Evolutionary conservation across 2,329 filamentous ascomycete species (phyloP).

Genomic region (Ascochyta fabae): DNA sequence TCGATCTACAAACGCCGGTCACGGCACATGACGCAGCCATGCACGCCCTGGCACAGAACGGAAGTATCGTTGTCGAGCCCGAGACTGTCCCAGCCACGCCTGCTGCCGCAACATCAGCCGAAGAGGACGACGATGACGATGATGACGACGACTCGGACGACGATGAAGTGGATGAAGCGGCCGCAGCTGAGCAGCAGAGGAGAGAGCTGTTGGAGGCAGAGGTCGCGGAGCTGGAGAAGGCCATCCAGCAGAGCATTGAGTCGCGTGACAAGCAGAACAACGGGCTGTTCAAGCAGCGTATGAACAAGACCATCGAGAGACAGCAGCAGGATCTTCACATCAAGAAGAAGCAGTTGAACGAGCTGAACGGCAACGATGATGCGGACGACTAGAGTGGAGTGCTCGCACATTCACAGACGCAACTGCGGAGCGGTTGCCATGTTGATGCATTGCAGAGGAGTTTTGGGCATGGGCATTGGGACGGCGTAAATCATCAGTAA

Average conservation of each 20-base stretch:
- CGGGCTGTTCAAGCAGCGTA: slow-evolving; percentile 57
- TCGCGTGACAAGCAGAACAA: slow-evolving; percentile 55
- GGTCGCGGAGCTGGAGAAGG: slow-evolving; percentile 61
- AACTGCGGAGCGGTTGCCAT: not conserved
- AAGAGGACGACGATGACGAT: slow-evolving; percentile 54
- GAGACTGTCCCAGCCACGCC: slow-evolving; percentile 44
- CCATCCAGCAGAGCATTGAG: slow-evolving; percentile 53
- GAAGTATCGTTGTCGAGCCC: slow-evolving; percentile 35
- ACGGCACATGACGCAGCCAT: slow-evolving; percentile 47
- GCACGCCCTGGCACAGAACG: slow-evolving; percentile 43
- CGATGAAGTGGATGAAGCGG: slow-evolving; percentile 58
- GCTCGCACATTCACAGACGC: not conserved
- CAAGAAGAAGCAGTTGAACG: slow-evolving; percentile 57
- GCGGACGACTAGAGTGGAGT: slow-evolving; percentile 5
- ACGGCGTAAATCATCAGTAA: not conserved
- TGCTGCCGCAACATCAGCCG: slow-evolving; percentile 43
- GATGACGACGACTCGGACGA: slow-evolving; percentile 52
- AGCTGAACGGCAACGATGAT: slow-evolving; percentile 35
- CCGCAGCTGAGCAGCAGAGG: slow-evolving; percentile 54
- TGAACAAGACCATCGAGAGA: slow-evolving; percentile 57
- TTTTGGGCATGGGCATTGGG: slow-evolving; percentile 8
- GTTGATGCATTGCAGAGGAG: slow-evolving; percentile 11
- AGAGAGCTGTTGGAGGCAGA: slow-evolving; percentile 58
- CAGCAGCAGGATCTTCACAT: slow-evolving; percentile 58
- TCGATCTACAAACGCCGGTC: slow-evolving; percentile 44